Evolutionary conservation across 768 basidiomycete species (phyloP).

Genomic region (Psilocybe tampanensis): DNA sequence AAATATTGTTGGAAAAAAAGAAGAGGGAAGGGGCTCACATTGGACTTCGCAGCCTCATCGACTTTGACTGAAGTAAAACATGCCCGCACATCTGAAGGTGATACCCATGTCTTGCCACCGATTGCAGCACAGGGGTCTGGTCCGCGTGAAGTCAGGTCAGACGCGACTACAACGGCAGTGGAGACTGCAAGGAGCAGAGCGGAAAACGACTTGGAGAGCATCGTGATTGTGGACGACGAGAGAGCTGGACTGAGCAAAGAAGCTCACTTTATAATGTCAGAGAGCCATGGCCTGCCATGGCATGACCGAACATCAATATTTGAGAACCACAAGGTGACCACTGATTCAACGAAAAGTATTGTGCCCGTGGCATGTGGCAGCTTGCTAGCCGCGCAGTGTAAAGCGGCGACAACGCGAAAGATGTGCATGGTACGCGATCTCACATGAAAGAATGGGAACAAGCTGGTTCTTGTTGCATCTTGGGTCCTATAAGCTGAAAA

Average conservation of each 20-base stretch:
- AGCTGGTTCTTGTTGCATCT: not conserved
- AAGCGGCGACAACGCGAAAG: not conserved
- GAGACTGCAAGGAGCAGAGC: not conserved
- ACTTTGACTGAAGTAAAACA: conserved; percentile 55
- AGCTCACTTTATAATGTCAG: not conserved
- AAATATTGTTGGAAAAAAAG: not conserved
- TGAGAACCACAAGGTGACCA: not conserved
- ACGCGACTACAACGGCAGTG: conserved; percentile 23
- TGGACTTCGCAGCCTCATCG: conserved; percentile 46
- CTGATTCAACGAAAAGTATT: not conserved
- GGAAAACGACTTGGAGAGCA: conserved; percentile 44
- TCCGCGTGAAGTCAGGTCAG: conserved; percentile 31
- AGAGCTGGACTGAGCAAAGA: not conserved
- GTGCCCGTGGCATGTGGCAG: not conserved
- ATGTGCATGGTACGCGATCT: not conserved
- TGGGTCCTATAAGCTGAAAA: too few species aligned
- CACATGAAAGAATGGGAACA: not conserved
- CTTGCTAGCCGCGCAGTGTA: not conserved
- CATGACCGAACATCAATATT: not conserved
- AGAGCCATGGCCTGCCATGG: not conserved
- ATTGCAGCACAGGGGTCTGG: conserved; percentile 54
- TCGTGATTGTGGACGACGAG: conserved; percentile 34
- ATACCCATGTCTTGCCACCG: conserved; percentile 56
- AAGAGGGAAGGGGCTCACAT: conserved; percentile 38
- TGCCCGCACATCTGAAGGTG: conserved; percentile 50